phyloP scores from a whole-genome alignment of 805 yeast genomes.

The Sugiyamaella smithiae region DNA sequence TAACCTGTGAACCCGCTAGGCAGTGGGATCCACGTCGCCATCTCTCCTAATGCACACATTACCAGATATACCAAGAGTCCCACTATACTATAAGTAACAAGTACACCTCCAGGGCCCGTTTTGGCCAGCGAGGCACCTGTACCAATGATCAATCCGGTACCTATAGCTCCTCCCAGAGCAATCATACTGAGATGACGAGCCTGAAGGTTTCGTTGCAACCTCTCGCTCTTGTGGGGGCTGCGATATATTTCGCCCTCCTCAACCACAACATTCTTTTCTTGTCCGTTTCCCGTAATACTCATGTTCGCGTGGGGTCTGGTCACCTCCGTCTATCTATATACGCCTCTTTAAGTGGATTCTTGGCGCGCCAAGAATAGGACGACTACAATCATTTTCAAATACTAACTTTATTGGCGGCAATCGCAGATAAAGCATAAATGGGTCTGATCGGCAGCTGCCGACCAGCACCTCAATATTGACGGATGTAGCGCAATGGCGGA shows the following conservation, averaged over 20 bases:
- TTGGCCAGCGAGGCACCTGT: conserved; percentile 66
- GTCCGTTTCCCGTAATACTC: no score
- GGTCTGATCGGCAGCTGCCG: no score
- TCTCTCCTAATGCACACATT: conserved; percentile 66
- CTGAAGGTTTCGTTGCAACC: conserved; percentile 29
- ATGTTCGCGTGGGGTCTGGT: no score
- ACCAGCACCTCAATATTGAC: no score
- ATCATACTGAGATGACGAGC: conserved; percentile 68
- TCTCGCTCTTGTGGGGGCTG: neutral
- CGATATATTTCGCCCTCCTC: neutral
- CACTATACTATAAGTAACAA: conserved; percentile 63
- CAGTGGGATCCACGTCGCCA: conserved; percentile 64
- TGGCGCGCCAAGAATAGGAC: no score
- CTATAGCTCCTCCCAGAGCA: conserved; percentile 81
- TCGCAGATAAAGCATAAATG: no score
- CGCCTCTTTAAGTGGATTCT: no score
- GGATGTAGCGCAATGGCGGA: no score
- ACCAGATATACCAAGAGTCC: conserved; percentile 71
- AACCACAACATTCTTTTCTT: no score
- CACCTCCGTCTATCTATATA: no score
- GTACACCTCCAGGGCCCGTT: conserved; percentile 59
- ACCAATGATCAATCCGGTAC: conserved; percentile 77
- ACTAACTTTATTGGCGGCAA: no score
- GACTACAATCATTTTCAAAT: no score
- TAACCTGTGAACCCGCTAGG: conserved; percentile 65